Percentiles rank a stretch among this genome's conserved stretches.
Conservation (phyloP, 768 basidiomycete species). For the Strobilomyces dryophilus region DNA sequence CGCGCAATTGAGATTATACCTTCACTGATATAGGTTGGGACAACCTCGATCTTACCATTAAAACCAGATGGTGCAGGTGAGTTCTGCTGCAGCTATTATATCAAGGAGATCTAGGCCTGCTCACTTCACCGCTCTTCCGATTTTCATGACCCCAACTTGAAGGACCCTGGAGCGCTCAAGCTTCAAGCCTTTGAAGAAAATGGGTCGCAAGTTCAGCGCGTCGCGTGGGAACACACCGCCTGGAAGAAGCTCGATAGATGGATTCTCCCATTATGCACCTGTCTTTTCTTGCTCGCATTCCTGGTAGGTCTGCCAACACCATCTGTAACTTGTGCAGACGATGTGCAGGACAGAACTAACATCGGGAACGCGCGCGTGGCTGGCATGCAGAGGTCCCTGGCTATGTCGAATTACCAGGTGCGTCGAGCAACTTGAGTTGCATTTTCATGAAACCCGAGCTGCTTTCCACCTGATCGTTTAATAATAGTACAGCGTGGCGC, state of each 20-base stretch:
- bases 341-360: constrained; percentile 37
- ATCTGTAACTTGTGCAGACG: background rate
- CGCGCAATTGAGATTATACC: too few species aligned
- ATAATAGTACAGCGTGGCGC: constrained; percentile 32
- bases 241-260: constrained; percentile 37
- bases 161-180: background rate
- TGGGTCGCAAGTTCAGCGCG: background rate
- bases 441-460: background rate
- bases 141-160: background rate
- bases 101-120: background rate
- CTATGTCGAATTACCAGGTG: constrained; percentile 28
- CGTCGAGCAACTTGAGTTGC: background rate
- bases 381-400: constrained; percentile 51
- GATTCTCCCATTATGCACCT: constrained; percentile 45
- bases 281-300: constrained; percentile 46
- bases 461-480: background rate
- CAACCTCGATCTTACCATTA: too few species aligned
- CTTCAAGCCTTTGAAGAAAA: background rate
- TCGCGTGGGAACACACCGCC: background rate
- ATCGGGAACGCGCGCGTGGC: constrained; percentile 60
- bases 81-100: background rate
- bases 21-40: too few species aligned
- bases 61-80: too few species aligned
- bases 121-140: background rate
- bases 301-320: constrained; percentile 35